phyloP scores from a whole-genome alignment of 1,284 basidiomycete genomes.

The Blastosporella zonata region DNA sequence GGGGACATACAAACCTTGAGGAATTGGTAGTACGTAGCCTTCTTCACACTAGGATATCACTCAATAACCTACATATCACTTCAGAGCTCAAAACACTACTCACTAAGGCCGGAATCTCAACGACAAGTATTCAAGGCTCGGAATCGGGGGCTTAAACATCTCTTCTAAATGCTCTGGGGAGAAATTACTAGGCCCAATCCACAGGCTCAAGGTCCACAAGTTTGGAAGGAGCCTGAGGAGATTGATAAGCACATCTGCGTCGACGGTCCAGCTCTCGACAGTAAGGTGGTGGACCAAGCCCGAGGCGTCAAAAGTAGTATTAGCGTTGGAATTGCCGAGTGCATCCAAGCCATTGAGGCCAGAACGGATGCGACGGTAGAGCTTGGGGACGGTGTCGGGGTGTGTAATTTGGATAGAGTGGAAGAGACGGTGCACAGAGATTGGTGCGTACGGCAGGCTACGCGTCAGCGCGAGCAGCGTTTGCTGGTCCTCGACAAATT shows the following conservation, averaged over 20 bases:
- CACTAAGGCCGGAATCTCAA: slow-evolving; percentile 71
- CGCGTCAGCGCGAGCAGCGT: slow-evolving; percentile 51
- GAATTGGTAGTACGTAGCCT: slow-evolving; percentile 68
- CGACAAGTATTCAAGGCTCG: slow-evolving; percentile 41
- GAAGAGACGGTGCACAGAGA: slow-evolving; percentile 53
- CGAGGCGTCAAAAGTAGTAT: slow-evolving; percentile 16
- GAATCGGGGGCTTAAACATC: slow-evolving; percentile 43
- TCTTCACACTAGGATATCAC: slow-evolving; percentile 50
- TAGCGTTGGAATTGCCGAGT: slow-evolving; percentile 22
- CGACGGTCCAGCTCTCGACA: slow-evolving; percentile 55
- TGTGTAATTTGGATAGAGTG: slow-evolving; percentile 42
- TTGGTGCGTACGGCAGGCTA: slow-evolving; percentile 50
- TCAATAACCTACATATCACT: neutral
- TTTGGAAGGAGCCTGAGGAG: slow-evolving; percentile 47
- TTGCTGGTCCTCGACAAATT: slow-evolving; percentile 25
- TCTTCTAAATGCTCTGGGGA: slow-evolving; percentile 64
- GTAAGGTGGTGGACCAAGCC: slow-evolving; percentile 45
- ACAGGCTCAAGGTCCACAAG: slow-evolving; percentile 47
- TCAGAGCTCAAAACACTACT: slow-evolving; percentile 22
- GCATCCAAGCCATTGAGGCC: slow-evolving; percentile 19
- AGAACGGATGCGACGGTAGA: slow-evolving; percentile 48
- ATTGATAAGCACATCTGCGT: slow-evolving; percentile 62
- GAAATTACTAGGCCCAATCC: slow-evolving; percentile 62
- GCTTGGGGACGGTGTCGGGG: slow-evolving; percentile 40
- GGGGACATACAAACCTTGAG: slow-evolving; percentile 41